Base-by-base conservation (phyloP, 2,329 filamentous ascomycete species). In the Cladosporium austrohemisphaericum region DNA sequence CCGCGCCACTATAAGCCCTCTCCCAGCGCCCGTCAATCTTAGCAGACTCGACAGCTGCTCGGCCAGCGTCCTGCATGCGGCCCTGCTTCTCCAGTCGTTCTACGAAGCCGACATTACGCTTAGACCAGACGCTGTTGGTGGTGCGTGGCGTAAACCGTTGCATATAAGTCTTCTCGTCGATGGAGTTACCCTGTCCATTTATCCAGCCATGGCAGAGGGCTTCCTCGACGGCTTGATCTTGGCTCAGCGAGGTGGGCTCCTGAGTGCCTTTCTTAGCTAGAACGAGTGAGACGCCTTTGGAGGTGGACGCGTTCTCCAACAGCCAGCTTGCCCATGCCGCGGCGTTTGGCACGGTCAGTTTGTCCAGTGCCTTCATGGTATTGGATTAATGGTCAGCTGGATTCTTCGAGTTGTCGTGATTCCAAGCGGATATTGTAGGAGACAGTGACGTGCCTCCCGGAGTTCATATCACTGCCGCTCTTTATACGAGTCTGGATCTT, bases 131-230 rank as follows among this genome's bases (percentile, higher is more conserved):
- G 57, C 78, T 81, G 26, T 71, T 73, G 23, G 69, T 61, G 3
- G 75, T 72, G 4, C 80, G 77, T 1, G 79, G 80, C 1, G 79
- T 81, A 67, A 80, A 83, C 7, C 78, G 73, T 56, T 79, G 77
- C 1, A 77, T 60, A 60, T 77, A 82, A 55, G 71, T 73, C 3
- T 64, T 57, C 0, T 69, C 69, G 54, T 81, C 74, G 38, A 69
- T 61, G 3, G 65, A 50, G 38, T 71, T 69, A 2, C 71, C 71
- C 57, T 79, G 78, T 0, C 80, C 78, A 59, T 84, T 79, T 50
- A 83, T 84, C 80, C 80, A 84, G 33, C 81, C 80, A 57, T 76
- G 77, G 60, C 79, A 83, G 5, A 84, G 69, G 1, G 79, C 79
- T 26, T 70, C 64, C 58, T 82, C 76, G 14, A 83, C 70, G 1